phyloP scores from a whole-genome alignment of 495 filamentous ascomycete genomes.

The Lasiosphaeria hispida region DNA sequence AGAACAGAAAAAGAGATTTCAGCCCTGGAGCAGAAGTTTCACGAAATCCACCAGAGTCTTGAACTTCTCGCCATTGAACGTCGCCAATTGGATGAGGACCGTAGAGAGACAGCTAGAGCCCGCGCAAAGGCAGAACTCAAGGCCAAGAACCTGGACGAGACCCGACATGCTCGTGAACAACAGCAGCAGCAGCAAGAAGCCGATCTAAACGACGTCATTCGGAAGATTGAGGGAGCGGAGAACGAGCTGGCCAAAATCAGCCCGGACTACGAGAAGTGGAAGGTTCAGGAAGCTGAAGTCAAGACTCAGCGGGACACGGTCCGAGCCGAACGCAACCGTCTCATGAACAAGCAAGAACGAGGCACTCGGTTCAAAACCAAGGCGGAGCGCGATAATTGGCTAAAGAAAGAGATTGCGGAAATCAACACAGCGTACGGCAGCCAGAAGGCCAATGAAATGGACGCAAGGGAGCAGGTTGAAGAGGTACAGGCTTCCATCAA shows the following conservation, averaged over 20 bases:
- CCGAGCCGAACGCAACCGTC: conserved; percentile 69
- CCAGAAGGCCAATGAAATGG: conserved; percentile 77
- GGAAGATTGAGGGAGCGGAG: conserved; percentile 73
- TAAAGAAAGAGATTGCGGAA: conserved; percentile 79
- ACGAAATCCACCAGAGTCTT: conserved; percentile 73
- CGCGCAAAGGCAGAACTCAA: conserved; percentile 83
- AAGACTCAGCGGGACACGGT: conserved; percentile 70
- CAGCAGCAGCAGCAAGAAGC: conserved; percentile 64
- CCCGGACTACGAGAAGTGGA: conserved; percentile 72
- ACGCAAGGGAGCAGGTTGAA: conserved; percentile 82
- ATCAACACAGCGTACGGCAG: conserved; percentile 68
- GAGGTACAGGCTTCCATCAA: conserved; percentile 68
- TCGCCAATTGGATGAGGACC: conserved; percentile 83
- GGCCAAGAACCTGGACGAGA: conserved; percentile 74
- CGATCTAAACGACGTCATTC: conserved; percentile 69
- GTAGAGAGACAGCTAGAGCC: conserved; percentile 69
- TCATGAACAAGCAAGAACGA: conserved; percentile 94
- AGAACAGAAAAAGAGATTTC: conserved; percentile 78
- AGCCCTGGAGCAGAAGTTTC: conserved; percentile 72
- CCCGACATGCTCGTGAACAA: conserved; percentile 74
- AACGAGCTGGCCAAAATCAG: conserved; percentile 66
- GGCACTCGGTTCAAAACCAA: conserved; percentile 85
- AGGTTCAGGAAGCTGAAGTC: conserved; percentile 66
- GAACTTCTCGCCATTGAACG: conserved; percentile 87
- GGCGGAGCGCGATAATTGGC: conserved; percentile 78